phyloP scores from a whole-genome alignment of 208 protist genomes.

The Acanthamoeba polyphaga region DNA sequence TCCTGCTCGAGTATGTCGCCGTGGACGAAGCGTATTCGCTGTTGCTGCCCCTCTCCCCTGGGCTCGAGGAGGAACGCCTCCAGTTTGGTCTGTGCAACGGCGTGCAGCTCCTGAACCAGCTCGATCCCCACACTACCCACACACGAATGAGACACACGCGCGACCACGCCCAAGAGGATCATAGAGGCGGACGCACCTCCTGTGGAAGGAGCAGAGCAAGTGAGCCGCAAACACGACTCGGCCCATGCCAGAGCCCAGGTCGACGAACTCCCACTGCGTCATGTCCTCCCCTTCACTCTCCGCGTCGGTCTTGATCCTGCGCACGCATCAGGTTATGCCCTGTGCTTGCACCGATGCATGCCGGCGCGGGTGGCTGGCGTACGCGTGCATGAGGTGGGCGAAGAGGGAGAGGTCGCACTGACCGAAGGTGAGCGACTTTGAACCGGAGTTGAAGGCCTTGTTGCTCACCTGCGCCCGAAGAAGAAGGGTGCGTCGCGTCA shows the following conservation, averaged over 20 bases:
- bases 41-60: background rate
- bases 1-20: background rate
- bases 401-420: background rate
- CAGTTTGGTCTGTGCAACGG: background rate
- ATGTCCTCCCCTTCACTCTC: background rate
- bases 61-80: background rate
- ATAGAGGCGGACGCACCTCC: background rate
- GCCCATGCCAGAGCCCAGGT: background rate
- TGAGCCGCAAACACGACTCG: background rate
- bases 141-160: background rate
- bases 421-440: background rate
- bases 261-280: background rate
- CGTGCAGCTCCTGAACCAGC: background rate
- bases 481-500: no score
- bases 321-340: no score
- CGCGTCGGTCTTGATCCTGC: background rate
- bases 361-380: background rate
- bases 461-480: background rate
- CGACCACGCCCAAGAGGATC: background rate
- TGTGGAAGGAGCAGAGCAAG: background rate
- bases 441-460: background rate
- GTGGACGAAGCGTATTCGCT: background rate
- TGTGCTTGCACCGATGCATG: background rate
- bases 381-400: background rate
- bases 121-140: background rate